Conservation (phyloP, 805 yeast genomes). For the Saccharomycopsis guyanensis region DNA sequence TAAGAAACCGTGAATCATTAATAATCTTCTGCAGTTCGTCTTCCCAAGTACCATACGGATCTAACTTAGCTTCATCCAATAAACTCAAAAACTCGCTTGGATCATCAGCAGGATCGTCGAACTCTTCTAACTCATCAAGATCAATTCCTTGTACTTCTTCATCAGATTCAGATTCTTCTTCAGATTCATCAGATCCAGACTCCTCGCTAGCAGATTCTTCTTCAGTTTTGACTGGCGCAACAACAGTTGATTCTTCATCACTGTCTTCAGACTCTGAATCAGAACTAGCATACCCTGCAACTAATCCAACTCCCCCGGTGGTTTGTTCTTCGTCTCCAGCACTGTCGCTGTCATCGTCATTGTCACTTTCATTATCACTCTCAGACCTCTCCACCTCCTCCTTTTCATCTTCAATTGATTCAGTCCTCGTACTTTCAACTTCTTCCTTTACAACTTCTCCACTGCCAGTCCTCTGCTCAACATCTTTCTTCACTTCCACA, state of each 20-base stretch:
- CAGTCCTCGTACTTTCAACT: not conserved
- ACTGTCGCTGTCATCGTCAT: slow-evolving; percentile 4
- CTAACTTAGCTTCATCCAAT: slow-evolving; percentile 28
- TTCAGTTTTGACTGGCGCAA: too few species aligned
- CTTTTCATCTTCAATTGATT: too few species aligned
- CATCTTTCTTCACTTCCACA: too few species aligned
- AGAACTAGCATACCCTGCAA: slow-evolving; percentile 2
- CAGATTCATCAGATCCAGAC: slow-evolving; percentile 23
- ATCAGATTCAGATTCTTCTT: slow-evolving; percentile 20
- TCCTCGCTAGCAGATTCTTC: slow-evolving; percentile 20
- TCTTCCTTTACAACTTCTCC: slow-evolving; percentile 1
- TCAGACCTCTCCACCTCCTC: not conserved
- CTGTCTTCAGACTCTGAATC: slow-evolving; percentile 16
- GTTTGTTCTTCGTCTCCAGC: slow-evolving; percentile 3
- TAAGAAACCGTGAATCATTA: slow-evolving; percentile 35
- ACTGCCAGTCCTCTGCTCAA: too few species aligned
- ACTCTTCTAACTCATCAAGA: slow-evolving; percentile 12
- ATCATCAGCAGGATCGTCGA: slow-evolving; percentile 22
- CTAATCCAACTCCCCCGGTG: slow-evolving; percentile 4
- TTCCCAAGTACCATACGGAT: slow-evolving; percentile 45
- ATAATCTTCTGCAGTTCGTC: slow-evolving; percentile 34
- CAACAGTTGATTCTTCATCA: too few species aligned
- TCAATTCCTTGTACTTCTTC: slow-evolving; percentile 16
- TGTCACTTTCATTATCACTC: not conserved
- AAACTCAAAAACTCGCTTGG: slow-evolving; percentile 28